phyloP scores from a whole-genome alignment of 768 basidiomycete species.

The Scleroderma bovista region DNA sequence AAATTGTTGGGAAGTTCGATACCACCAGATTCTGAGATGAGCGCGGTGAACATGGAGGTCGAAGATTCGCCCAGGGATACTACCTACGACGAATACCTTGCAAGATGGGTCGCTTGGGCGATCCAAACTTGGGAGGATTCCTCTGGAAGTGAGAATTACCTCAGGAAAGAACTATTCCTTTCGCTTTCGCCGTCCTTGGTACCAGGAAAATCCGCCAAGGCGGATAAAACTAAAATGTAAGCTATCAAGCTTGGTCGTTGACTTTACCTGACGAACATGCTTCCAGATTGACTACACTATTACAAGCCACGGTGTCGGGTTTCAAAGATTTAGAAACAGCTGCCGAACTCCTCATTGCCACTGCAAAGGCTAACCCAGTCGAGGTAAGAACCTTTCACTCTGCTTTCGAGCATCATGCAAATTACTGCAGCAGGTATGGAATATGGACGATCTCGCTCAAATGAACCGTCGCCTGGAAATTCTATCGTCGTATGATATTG shows the following conservation, averaged over 20 bases:
- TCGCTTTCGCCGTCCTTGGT: constrained; percentile 46
- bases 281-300: constrained; percentile 18
- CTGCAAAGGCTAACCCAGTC: background rate
- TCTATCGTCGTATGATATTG: constrained; percentile 23
- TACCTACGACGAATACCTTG: constrained; percentile 54
- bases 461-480: constrained; percentile 47
- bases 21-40: constrained; percentile 7
- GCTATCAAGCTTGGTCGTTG: constrained; percentile 4
- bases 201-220: constrained; percentile 25
- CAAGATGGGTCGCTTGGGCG: constrained; percentile 68
- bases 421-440: constrained; percentile 36
- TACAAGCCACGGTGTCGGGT: constrained; percentile 16
- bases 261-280: constrained; percentile 4
- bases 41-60: constrained; percentile 14
- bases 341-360: constrained; percentile 13
- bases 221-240: constrained; percentile 31
- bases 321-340: constrained; percentile 14
- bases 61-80: constrained; percentile 26
- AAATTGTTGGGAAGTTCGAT: constrained; percentile 23
- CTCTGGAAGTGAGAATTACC: constrained; percentile 30
- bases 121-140: constrained; percentile 35
- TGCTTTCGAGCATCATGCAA: background rate
- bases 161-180: constrained; percentile 42
- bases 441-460: constrained; percentile 36
- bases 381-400: constrained; percentile 12